Percentiles rank a stretch among this genome's conserved stretches.
Evolutionary conservation across 208 protist genomes (phyloP).

Genomic region (Balamuthia mandrillaris): DNA sequence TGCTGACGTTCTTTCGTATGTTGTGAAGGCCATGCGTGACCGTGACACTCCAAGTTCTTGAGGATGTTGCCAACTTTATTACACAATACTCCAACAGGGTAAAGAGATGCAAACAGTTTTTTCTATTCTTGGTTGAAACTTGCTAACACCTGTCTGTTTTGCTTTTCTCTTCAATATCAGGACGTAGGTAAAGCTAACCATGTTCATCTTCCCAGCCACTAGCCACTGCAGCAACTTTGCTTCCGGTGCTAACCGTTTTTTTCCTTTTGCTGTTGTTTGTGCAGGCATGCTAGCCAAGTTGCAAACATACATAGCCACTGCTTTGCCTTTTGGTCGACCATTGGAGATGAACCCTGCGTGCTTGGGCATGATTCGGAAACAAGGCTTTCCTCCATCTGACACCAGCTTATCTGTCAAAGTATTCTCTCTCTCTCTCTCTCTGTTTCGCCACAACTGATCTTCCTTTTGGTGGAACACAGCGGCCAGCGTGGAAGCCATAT

Average conservation of each 20-base stretch:
- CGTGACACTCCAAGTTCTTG: background rate
- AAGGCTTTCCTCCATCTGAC: background rate
- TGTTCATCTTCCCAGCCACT: background rate
- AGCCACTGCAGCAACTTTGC: background rate
- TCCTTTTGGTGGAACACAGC: background rate
- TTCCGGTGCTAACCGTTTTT: too few relatives aligned
- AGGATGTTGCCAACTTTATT: conserved; percentile 30
- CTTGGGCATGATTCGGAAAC: background rate
- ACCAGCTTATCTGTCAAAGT: background rate
- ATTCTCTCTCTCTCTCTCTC: background rate
- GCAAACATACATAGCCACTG: background rate
- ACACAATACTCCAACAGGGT: background rate
- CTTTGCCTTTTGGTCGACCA: conserved; percentile 17
- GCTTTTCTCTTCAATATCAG: too few relatives aligned
- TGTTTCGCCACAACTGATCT: background rate
- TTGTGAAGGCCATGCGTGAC: conserved; percentile 32
- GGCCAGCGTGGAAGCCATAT: conserved; percentile 37
- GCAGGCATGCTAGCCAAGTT: conserved; percentile 19
- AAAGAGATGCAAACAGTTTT: background rate
- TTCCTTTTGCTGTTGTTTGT: too few relatives aligned
- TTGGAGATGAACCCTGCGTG: background rate
- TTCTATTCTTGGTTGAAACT: background rate
- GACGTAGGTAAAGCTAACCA: background rate
- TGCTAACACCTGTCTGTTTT: background rate
- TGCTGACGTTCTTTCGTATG: too few relatives aligned